Conservation (phyloP, 1,139 yeast genomes). For the Magnusiomyces paraingens region DNA sequence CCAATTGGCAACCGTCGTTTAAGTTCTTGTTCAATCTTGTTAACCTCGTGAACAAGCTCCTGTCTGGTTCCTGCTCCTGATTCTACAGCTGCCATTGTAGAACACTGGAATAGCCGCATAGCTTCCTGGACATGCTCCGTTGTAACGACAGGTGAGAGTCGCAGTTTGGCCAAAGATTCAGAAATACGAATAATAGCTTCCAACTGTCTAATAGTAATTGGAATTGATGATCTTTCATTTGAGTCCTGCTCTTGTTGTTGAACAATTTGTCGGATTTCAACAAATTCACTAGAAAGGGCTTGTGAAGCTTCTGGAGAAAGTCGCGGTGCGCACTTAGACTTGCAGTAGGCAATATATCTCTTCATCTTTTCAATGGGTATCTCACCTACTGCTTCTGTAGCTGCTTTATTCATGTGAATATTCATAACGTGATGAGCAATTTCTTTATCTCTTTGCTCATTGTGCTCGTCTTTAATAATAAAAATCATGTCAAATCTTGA, state of each 20-base stretch:
- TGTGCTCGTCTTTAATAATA: slow-evolving; percentile 92
- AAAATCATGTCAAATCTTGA: slow-evolving; percentile 98
- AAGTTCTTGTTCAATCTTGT: slow-evolving; percentile 73
- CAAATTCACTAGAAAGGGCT: slow-evolving; percentile 88
- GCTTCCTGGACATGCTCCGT: slow-evolving; percentile 95
- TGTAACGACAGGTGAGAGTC: slow-evolving; percentile 74
- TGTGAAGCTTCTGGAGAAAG: slow-evolving; percentile 86
- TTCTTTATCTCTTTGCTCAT: slow-evolving; percentile 74
- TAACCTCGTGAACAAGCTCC: slow-evolving; percentile 61
- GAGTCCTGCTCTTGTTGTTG: slow-evolving; percentile 75
- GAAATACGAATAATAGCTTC: slow-evolving; percentile 97
- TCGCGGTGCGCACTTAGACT: slow-evolving; percentile 87
- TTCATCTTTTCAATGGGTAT: slow-evolving; percentile 88
- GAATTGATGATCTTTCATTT: slow-evolving; percentile 89
- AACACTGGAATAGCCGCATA: slow-evolving; percentile 85
- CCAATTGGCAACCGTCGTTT: slow-evolving; percentile 92
- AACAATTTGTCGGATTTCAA: slow-evolving; percentile 78
- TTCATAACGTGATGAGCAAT: slow-evolving; percentile 95
- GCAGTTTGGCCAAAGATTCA: slow-evolving; percentile 86
- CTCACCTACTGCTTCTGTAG: slow-evolving; percentile 67
- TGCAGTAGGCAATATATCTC: slow-evolving; percentile 85
- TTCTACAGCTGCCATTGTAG: slow-evolving; percentile 96
- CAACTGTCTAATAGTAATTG: slow-evolving; percentile 93
- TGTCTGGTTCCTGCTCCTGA: slow-evolving; percentile 58
- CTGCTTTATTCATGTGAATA: slow-evolving; percentile 75